Percentiles rank a stretch among this genome's conserved stretches.
phyloP scores from a whole-genome alignment of 2,329 filamentous ascomycete species.

The Aspergillus carbonarius region DNA sequence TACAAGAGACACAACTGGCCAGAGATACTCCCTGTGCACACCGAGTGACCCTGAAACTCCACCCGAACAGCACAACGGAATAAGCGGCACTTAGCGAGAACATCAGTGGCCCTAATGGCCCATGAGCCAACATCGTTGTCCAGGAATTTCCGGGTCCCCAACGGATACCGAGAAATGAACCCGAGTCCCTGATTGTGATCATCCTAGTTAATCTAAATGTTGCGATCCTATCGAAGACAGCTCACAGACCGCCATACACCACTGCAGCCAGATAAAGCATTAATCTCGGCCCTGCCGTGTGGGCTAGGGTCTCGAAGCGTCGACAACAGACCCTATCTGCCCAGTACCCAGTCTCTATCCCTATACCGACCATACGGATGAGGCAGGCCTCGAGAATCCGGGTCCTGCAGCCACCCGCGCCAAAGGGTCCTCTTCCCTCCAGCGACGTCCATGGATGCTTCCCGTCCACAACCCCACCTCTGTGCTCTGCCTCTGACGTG shows the following conservation, averaged over 20 bases:
- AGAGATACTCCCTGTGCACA: too few species aligned
- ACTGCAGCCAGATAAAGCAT: not conserved
- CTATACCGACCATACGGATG: not conserved
- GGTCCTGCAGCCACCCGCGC: constrained; percentile 1
- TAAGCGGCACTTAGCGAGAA: not conserved
- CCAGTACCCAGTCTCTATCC: not conserved
- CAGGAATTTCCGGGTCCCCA: not conserved
- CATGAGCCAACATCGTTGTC: not conserved
- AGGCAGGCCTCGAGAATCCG: not conserved
- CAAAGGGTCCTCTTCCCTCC: not conserved
- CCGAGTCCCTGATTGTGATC: constrained; percentile 6
- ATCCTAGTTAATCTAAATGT: not conserved
- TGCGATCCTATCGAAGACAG: not conserved
- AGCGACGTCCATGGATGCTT: not conserved
- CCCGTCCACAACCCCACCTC: not conserved
- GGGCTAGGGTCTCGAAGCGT: not conserved
- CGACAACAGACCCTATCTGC: not conserved
- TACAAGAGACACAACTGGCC: too few species aligned
- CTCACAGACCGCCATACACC: not conserved
- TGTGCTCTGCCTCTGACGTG: not conserved
- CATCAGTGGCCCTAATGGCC: not conserved
- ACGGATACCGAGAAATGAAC: not conserved
- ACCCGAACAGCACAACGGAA: not conserved
- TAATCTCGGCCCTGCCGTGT: constrained; percentile 2
- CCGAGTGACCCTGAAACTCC: not conserved